Evolutionary conservation across 768 basidiomycete genomes (phyloP), one percentile per base, ranked within the genome.

Genomic region (Russula sp.): DNA sequence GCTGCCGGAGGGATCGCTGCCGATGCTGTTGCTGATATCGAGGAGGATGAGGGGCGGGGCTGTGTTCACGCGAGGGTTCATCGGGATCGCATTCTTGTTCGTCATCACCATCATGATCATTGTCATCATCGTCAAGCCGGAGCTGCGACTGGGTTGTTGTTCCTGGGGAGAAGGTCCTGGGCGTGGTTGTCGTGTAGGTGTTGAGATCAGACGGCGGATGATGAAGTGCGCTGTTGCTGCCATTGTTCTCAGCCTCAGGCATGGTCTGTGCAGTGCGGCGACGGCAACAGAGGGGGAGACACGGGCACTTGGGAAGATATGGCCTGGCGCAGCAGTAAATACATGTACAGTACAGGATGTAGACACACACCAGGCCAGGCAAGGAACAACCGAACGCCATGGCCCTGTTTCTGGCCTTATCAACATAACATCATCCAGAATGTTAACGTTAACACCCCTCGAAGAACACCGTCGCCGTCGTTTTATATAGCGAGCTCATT

Each of bases 51-150:
- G 56, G 54, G 18, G 13, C 13, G 38, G 20, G 41, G 41, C 41
- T 55, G n/a, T 34, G 18, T 43, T 35, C 22, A 13, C 50, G 50
- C 7, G 50, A 50, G 34, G 18, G 32, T 34, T 29, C 13, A 29
- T 51, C 34, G 32, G 18, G 42, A 7, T 57, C 35, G 38, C 41
- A 39, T 11, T 58, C 61, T 18, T 52, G 45, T 36, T 62, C 61
- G 43, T 62, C 61, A 53, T 63, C 62, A 5, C 62, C 62, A 22
- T 59, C 52, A 35, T 63, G 57, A 13, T 41, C 52, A 20, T 49
- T 18, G 34, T 59, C 57, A 8, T 63, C 53, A 0, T 48, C 46
- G 13, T 39, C 51, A 22, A 42, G 45, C n/a, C 22, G 25, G 29
- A 52, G 49, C 29, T 45, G 61, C 16, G 20, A 45, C 10, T 56